Base-by-base conservation (phyloP, 805 yeast genomes). In the Maudiozyma saulgeensis region DNA sequence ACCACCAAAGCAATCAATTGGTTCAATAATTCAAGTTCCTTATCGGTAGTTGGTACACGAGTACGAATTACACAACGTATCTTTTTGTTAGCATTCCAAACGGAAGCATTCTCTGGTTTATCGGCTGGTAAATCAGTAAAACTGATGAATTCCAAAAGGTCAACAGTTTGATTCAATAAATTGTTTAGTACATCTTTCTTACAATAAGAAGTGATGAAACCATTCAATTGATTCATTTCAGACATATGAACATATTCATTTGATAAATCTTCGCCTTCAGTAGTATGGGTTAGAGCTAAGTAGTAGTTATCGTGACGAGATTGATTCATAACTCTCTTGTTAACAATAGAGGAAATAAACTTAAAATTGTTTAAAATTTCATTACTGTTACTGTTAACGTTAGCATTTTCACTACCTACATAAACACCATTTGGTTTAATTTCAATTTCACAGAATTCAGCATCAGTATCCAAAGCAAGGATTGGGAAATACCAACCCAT, bases 151-250 rank as follows among this genome's bases (percentile, higher is more conserved):
- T 81, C 79, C 60, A 93, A 69, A 51, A 79, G 68, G 6, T 71
- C 60, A 26, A 70, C 71, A 28, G 77, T 61, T 43, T 69, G 71
- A 13, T 59, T 54, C 51, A 80, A 62, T 31, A 79, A 69, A 11
- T 45, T 71, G 28, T 70, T 68, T 47, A 82, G 63, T 1, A 25
- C 9, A 7, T 39, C 34, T 31, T 46, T 44, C 23, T 49, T 43
- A n/a, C 28, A 26, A 55, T 50, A 45, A 45, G 41, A 11, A 21
- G 41, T 37, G 47, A 86, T 69, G 50, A 78, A 70, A 5, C 80
- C 87, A 56, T 83, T 88, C 70, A 87, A 74, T 65, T 91, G 98
- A 53, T 81, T 75, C 50, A 80, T 80, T 73, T 93, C 99, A 58
- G 85, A 74, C 98, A 93, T 90, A 70, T 79, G 87, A 26, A 87